Percentiles rank a stretch among this genome's conserved stretches.
phyloP scores from a whole-genome alignment of 805 yeast species.

The Wickerhamomyces canadensis region DNA sequence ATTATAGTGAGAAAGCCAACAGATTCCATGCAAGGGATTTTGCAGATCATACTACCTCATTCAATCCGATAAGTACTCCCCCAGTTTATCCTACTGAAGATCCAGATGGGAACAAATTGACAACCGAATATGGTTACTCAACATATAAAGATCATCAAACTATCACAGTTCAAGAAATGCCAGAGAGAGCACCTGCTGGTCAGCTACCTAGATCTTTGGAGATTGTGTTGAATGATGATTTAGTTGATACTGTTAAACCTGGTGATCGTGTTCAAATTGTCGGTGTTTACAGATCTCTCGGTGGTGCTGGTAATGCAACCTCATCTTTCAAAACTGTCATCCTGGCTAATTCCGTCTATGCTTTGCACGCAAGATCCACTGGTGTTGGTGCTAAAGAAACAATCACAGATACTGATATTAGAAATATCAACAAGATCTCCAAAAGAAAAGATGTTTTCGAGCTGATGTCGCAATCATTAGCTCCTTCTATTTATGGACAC shows the following conservation, averaged over 20 bases:
- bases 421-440: constrained; percentile 77
- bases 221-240: constrained; percentile 88
- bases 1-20: constrained; percentile 80
- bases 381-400: constrained; percentile 68
- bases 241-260: constrained; percentile 88
- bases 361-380: constrained; percentile 81
- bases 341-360: constrained; percentile 83
- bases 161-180: constrained; percentile 93
- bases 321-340: constrained; percentile 79
- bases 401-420: constrained; percentile 75
- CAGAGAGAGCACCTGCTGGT: constrained; percentile 97
- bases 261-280: constrained; percentile 94
- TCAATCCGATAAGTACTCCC: constrained; percentile 76
- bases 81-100: constrained; percentile 93
- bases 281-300: constrained; percentile 89
- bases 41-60: constrained; percentile 86
- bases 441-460: constrained; percentile 71
- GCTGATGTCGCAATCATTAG: constrained; percentile 75
- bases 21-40: constrained; percentile 88
- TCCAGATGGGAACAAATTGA: constrained; percentile 79
- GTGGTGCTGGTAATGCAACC: constrained; percentile 52
- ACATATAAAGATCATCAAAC: constrained; percentile 94
- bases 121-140: constrained; percentile 88
- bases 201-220: constrained; percentile 93
- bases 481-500: constrained; percentile 94